Percentiles rank a stretch among this genome's conserved stretches.
phyloP scores from a whole-genome alignment of 208 protist species.

The Naegleria gruberi region DNA sequence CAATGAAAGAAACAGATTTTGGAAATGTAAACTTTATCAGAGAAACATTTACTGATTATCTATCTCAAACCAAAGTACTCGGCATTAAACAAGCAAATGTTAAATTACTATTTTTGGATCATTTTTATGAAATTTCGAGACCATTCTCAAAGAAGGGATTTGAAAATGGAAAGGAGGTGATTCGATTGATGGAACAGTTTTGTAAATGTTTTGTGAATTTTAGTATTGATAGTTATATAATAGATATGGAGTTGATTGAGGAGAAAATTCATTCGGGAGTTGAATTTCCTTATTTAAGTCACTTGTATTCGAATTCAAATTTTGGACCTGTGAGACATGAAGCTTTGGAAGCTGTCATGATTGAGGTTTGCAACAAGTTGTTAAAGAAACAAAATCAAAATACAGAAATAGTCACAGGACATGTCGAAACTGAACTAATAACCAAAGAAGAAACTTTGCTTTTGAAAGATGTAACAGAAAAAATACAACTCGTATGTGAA shows the following conservation, averaged over 20 bases:
- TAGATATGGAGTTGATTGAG: background rate
- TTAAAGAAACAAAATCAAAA: too few relatives aligned
- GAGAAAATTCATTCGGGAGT: background rate
- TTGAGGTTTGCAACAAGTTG: too few relatives aligned
- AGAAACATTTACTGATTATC: background rate
- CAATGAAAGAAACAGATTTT: background rate
- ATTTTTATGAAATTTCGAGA: background rate
- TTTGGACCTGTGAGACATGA: background rate
- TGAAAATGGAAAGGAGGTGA: background rate
- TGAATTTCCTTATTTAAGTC: background rate
- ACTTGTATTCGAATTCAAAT: background rate
- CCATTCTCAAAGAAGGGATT: background rate
- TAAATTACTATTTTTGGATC: background rate
- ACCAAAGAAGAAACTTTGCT: too few relatives aligned
- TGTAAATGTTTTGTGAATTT: background rate
- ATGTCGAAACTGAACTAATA: too few relatives aligned
- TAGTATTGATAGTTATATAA: background rate
- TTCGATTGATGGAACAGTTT: background rate
- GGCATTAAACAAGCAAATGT: background rate
- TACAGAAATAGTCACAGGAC: too few relatives aligned
- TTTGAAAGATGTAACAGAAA: too few relatives aligned
- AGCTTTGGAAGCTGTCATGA: background rate
- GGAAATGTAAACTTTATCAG: background rate
- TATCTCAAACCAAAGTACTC: background rate
- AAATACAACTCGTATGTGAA: background rate